Base-by-base conservation (phyloP, 352 stramenopile species). In the Globisporangium canariense region DNA sequence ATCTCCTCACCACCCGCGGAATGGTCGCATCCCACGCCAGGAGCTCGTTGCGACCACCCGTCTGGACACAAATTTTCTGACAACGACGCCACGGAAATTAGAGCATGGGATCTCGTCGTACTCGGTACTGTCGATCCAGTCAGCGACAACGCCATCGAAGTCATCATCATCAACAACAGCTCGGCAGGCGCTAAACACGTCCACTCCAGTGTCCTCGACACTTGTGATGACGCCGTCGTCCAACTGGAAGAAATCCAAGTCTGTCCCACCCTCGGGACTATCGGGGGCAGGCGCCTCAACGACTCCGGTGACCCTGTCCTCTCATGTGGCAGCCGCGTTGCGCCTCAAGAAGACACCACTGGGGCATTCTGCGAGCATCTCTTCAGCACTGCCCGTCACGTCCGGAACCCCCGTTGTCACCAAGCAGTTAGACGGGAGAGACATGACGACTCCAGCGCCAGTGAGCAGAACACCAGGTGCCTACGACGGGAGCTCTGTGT, bases 1-100 rank as follows among this genome's bases (percentile, higher is more conserved):
- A 57, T 83, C 67, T 18, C 78, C 75, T 2, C 66, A 77, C 18
- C 72, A 76, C n/a, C 75, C 68, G 9, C 78, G 73, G 72, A 85
- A 82, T 51, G 72, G 75, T 32, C 71, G 77, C 66, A 71, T 69
- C 18, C 62, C 59, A 4, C 58, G 58, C 30, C 53, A 68, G 20
- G 51, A 66, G 7, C 6, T 58, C 36, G 28, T 16, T 43, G 46
- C 30, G 20, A 25, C n/a, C 18, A 13, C 40, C 40, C 34, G 30
- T 16, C 40, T 38, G 9, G 43, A 62, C 45, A 10, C 40, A 32
- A 46, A 18, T 16, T 30, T 45, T n/a, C 9, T 43, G 25, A 11
- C n/a, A 55, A 75, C 50, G 10, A 60, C 22, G 64, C 73, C 54
- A 67, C 60, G 53, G n/a, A 60, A 50, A 47, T 8, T 30, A 28